Evolutionary conservation across 345 rosid genomes (phyloP), one percentile per base, ranked within the genome.

Genomic region (Mercurialis annua): DNA sequence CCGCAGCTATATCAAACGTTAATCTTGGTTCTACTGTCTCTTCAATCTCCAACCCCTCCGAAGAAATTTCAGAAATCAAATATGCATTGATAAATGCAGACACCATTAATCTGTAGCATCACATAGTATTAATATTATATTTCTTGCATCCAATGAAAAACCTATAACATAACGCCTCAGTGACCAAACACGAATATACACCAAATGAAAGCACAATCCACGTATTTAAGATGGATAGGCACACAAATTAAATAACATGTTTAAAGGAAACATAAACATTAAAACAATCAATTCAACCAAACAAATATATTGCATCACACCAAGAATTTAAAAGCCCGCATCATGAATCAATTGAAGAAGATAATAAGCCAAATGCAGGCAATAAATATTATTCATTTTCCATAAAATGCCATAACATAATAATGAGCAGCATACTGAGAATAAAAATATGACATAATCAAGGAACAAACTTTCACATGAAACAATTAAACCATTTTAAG

Each of bases 71-170:
- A 64, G 78, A 73, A 80, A 73, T 87, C 86, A 87, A 77, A 81
- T 80, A 76, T 76, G 29, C 83, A 71, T 83, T 70, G 79, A 84
- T 80, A 65, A 74, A 77, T 73, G 76, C 83, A 65, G 82, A 80
- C 88, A 87, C 81, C 92, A 84, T 85, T 69, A 87, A 87, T 85
- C 96, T 89, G 88, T 83, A 83, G n/a, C 50, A 54, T 31, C 31
- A 24, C 3, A 44, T 34, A 62, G 30, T 16, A 42, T 38, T 38
- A 21, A 17, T 65, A 34, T 46, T 40, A 63, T n/a, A 21, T 40
- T 38, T 16, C 15, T 57, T 44, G 60, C n/a, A n/a, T 11, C 49
- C 67, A 29, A 66, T n/a, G 33, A 66, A 66, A 42, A 40, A 10
- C 44, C 8, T 40, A 40, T 40, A 1, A 8, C 11, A 9, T n/a